Base-by-base conservation (phyloP, 2,329 filamentous ascomycete species). In the Pseudogymnoascus sp. region DNA sequence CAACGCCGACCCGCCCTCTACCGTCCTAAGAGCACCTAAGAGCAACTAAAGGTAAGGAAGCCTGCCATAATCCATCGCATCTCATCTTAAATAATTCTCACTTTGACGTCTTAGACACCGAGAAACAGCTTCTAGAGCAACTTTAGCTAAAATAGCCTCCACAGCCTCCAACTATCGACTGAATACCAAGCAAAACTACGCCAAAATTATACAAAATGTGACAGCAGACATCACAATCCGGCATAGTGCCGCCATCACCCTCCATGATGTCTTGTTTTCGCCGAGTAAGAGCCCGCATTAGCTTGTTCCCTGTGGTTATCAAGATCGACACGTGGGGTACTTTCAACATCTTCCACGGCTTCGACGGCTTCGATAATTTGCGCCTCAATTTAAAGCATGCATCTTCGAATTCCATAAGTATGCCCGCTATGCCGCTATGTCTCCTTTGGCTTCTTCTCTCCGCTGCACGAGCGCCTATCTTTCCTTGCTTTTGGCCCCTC, bases 271-370 rank as follows among this genome's bases (percentile, higher is more conserved):
- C n/a, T 34, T 34, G 28, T 31, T 57, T 28, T 57, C 14, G 51
- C 51, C 51, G 51, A 57, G 51, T 57, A 19, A 57, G 25, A 34
- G 16, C 51, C 51, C 51, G 51, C 51, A 57, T 57, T 57, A 57
- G 51, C 51, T 57, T 28, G 28, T 57, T 34, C 51, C 28, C 25
- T 57, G 28, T 57, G 51, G 51, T 34, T 57, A 57, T 57, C 51
- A 34, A 57, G 51, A 57, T 57, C 51, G 51, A 57, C 51, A 57
- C 51, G 51, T 57, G 51, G 51, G 51, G 51, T 57, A 57, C 51
- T 11, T 57, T 57, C 6, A 5, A 19, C 25, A 7, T 19, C 51
- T 57, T 57, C 48, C 2, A 31, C 25, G 16, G 2, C n/a, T 34
- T 57, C 25, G 7, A 57, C 45, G 10, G 14, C 45, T 51, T 51